These are phyloP conservation scores for Cryptococcus sp. DNA, from an alignment of 1,284 basidiomycete genomes.

Conservation along the genomic window DNA sequence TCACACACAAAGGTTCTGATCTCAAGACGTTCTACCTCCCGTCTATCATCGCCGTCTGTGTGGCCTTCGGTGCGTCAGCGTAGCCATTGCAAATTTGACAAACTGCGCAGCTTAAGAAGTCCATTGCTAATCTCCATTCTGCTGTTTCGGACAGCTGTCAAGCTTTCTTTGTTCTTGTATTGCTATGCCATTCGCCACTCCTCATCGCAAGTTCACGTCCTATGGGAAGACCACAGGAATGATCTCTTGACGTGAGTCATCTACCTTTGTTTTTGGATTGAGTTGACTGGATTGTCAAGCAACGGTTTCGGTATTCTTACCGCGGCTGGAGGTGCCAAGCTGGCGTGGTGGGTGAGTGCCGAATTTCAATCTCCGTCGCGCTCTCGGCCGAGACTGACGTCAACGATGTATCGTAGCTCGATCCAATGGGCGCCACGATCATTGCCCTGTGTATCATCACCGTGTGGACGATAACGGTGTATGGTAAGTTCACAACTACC, in stretches of 20 bases:
- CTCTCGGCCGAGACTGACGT: no score
- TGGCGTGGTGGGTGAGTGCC: constrained; percentile 48
- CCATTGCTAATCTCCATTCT: neutral
- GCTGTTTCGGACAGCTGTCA: constrained; percentile 62
- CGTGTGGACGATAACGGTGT: constrained; percentile 77
- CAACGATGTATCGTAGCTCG: constrained; percentile 28
- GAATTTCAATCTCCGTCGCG: no score
- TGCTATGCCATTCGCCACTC: constrained; percentile 74
- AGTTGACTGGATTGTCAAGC: constrained; percentile 59
- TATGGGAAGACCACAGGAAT: constrained; percentile 95
- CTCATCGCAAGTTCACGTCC: constrained; percentile 85
- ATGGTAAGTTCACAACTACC: constrained; percentile 45
- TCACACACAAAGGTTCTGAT: constrained; percentile 61
- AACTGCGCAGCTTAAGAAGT: neutral
- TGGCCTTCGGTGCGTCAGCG: constrained; percentile 66
- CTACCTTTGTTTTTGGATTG: neutral
- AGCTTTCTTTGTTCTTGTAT: constrained; percentile 82
- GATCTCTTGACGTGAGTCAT: constrained; percentile 72
- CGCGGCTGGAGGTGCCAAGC: constrained; percentile 84
- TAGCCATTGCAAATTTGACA: neutral
- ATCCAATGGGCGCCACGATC: constrained; percentile 57
- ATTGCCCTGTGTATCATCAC: constrained; percentile 75
- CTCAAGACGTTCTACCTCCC: constrained; percentile 75
- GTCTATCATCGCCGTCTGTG: constrained; percentile 76
- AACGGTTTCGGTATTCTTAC: constrained; percentile 74